phyloP scores from a whole-genome alignment of 2,329 filamentous ascomycete genomes.

The Arthrobotrys pseudoclavata region DNA sequence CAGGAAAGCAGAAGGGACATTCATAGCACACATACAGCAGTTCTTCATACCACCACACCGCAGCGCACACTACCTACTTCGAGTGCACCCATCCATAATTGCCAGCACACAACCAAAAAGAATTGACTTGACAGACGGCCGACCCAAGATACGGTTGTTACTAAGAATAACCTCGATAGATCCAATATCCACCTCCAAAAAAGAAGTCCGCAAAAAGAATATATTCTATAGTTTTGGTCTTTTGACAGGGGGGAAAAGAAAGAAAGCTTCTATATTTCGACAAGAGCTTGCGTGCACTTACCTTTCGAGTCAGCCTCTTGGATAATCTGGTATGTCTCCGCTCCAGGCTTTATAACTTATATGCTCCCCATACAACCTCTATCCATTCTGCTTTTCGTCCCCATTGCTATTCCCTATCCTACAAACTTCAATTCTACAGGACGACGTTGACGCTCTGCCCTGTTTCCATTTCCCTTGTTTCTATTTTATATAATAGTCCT shows the following conservation, averaged over 20 bases:
- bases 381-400: constrained; percentile 38
- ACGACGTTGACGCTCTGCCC: constrained; percentile 60
- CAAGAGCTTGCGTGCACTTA: constrained; percentile 16
- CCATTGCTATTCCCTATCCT: constrained; percentile 30
- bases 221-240: constrained; percentile 29
- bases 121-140: constrained; percentile 41
- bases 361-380: constrained; percentile 53
- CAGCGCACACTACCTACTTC: constrained; percentile 24
- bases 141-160: constrained; percentile 54
- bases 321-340: constrained; percentile 56
- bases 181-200: constrained; percentile 52
- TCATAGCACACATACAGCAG: constrained; percentile 40
- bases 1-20: constrained; percentile 46
- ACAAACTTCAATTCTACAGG: constrained; percentile 60
- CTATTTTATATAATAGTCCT: constrained; percentile 57
- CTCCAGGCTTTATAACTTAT: constrained; percentile 45
- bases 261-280: constrained; percentile 50
- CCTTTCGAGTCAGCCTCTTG: constrained; percentile 53
- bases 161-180: constrained; percentile 59
- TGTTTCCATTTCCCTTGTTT: constrained; percentile 55
- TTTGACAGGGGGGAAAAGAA: constrained; percentile 57
- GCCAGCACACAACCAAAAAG: constrained; percentile 43
- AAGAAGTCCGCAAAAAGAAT: constrained; percentile 37
- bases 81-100: constrained; percentile 22
- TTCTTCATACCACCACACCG: constrained; percentile 32